Evolutionary conservation across 2,329 filamentous ascomycete genomes (phyloP).

Genomic region (Diaporthe sp.): DNA sequence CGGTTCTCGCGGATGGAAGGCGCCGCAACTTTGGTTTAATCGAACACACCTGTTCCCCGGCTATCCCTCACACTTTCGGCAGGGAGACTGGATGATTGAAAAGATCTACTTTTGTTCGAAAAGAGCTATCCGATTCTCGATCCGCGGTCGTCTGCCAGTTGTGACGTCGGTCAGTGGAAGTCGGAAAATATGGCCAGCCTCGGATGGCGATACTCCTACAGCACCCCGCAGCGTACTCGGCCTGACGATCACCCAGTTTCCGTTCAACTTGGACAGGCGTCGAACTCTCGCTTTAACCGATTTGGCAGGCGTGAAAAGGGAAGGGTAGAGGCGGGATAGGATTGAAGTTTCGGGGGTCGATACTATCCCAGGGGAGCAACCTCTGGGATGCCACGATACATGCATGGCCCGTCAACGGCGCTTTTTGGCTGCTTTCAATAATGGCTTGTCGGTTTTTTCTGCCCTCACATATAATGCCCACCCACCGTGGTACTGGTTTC

Average conservation of each 20-base stretch:
- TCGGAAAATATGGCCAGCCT: background rate
- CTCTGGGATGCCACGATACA: conserved; percentile 20
- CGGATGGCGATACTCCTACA: background rate
- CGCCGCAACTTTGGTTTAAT: conserved; percentile 8
- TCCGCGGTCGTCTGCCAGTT: background rate
- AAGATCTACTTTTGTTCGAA: background rate
- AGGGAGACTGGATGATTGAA: background rate
- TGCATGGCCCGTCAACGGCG: conserved; percentile 28
- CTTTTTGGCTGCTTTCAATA: conserved; percentile 24
- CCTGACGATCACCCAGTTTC: background rate
- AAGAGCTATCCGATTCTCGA: background rate
- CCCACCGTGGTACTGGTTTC: conserved; percentile 12
- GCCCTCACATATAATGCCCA: conserved; percentile 30
- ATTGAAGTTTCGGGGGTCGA: background rate
- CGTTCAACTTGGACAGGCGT: background rate
- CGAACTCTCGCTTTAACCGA: background rate
- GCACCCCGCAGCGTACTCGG: background rate
- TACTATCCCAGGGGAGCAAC: background rate
- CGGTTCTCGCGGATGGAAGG: conserved; percentile 7
- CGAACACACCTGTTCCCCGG: background rate
- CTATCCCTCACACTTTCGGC: background rate
- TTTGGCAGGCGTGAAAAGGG: background rate
- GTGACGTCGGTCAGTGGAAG: background rate
- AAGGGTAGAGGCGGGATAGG: background rate
- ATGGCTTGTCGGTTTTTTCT: conserved; percentile 22